Evolutionary conservation across 495 filamentous ascomycete species (phyloP), one percentile per base, ranked within the genome.

Genomic region (Hypoxylon intermedium): DNA sequence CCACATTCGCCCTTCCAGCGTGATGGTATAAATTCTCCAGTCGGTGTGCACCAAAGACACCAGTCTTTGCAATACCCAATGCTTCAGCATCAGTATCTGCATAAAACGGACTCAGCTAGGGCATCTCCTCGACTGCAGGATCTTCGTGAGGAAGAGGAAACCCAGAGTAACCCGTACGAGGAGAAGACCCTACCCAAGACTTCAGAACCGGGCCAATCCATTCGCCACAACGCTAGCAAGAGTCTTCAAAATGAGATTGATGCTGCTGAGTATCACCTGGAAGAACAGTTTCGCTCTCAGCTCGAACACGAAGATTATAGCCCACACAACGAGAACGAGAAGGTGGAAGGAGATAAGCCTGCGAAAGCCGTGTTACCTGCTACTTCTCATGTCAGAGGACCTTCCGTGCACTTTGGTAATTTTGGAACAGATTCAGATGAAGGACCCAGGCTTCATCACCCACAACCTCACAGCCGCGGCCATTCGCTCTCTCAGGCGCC

Each of bases 231-330:
- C 24, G 74, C 72, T 38, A 67, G 63, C 54, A 71, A 77, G 31
- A 89, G 83, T 26, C 78, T 97, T 21, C 91, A 97, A 71, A 86
- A 87, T 66, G 92, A 95, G 59, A 85, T 96, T 38, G 89, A 95
- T 44, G 87, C 91, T 67, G 84, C 85, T n/a, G 88, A 95, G 53
- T 91, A 94, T 64, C 89, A 93, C 53, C 69, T 92, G 51, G 89
- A 91, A 63, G 81, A 88, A 61, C 85, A 88, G 33, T 85, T 90
- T 60, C 82, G 89, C 26, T 84, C 83, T 21, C 85, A 89, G 63
- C 74, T 91, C 34, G 86, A 90, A 28, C 85, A 89, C 47, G 86
- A 87, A 48, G 81, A 79, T 51, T 83, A 83, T 60, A 84, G 78
- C 50, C 79, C 82, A 5, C 79, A 85, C 53, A 75, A 75, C 41